phyloP scores from a whole-genome alignment of 2,329 filamentous ascomycete genomes.

The Mycogone perniciosa region DNA sequence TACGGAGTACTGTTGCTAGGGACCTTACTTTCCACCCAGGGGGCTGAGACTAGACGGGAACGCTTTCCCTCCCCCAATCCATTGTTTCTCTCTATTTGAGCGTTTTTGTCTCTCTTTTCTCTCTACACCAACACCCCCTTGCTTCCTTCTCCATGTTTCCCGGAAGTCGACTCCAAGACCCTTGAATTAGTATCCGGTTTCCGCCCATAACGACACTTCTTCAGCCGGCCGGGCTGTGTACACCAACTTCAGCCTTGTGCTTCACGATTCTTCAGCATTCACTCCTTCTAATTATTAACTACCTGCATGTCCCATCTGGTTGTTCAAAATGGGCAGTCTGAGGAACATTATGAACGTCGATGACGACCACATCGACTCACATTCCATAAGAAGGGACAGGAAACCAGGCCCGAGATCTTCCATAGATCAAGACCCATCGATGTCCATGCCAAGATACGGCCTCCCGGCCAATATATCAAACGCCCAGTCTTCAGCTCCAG shows the following conservation, averaged over 20 bases:
- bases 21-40: slow-evolving; percentile 1
- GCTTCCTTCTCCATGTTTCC: slow-evolving; percentile 12
- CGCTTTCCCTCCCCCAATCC: slow-evolving; percentile 7
- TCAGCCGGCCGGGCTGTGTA: slow-evolving; percentile 39
- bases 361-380: slow-evolving; percentile 39
- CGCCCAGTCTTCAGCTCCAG: slow-evolving; percentile 26
- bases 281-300: slow-evolving; percentile 28
- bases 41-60: slow-evolving; percentile 10
- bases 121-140: slow-evolving; percentile 18
- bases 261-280: slow-evolving; percentile 19
- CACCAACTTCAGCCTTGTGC: slow-evolving; percentile 37
- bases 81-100: slow-evolving; percentile 5
- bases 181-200: slow-evolving; percentile 23
- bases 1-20: slow-evolving; percentile 6
- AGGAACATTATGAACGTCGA: slow-evolving; percentile 52
- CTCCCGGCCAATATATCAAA: slow-evolving; percentile 28
- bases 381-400: slow-evolving; percentile 40
- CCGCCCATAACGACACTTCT: slow-evolving; percentile 19
- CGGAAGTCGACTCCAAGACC: slow-evolving; percentile 28
- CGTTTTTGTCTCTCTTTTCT: slow-evolving; percentile 6
- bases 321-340: slow-evolving; percentile 46
- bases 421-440: slow-evolving; percentile 27
- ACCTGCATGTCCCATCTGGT: slow-evolving; percentile 20
- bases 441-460: slow-evolving; percentile 34
- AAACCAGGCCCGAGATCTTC: slow-evolving; percentile 32